These are phyloP conservation scores for Aristolochia californica DNA, from an alignment of 164 flowering plant species.

Conservation along the genomic window DNA sequence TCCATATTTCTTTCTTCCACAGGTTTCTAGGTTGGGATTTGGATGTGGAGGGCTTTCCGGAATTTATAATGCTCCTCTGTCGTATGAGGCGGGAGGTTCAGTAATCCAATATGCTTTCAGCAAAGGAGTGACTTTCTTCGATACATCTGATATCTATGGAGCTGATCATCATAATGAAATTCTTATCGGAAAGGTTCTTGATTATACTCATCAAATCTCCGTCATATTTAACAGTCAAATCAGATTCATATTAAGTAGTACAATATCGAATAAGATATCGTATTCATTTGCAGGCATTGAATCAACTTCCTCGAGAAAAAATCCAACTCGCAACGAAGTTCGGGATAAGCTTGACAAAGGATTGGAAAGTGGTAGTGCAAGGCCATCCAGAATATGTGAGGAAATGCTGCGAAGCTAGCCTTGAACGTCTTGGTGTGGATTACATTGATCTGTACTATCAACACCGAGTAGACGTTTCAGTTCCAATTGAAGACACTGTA, in stretches of 20 bases:
- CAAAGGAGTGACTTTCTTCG: slow-evolving; percentile 34
- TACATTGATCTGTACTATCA: slow-evolving; percentile 64
- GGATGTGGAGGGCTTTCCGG: slow-evolving; percentile 34
- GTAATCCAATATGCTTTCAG: slow-evolving; percentile 26
- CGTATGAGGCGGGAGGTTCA: slow-evolving; percentile 26
- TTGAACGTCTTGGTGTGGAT: slow-evolving; percentile 49
- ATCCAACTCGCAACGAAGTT: slow-evolving; percentile 18
- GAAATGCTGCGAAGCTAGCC: slow-evolving; percentile 55
- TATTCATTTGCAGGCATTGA: slow-evolving; percentile 13
- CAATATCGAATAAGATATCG: not conserved
- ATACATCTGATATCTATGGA: slow-evolving; percentile 32
- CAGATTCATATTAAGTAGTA: not conserved
- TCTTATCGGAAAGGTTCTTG: slow-evolving; percentile 9
- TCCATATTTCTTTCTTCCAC: not conserved
- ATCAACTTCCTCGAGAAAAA: slow-evolving; percentile 15
- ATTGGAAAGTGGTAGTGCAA: slow-evolving; percentile 9
- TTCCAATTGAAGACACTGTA: slow-evolving; percentile 69
- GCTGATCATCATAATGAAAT: slow-evolving; percentile 24
- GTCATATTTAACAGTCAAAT: not conserved
- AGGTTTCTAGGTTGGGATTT: slow-evolving; percentile 40
- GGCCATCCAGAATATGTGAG: slow-evolving; percentile 61
- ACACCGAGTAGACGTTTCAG: slow-evolving; percentile 45
- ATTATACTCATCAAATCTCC: not conserved
- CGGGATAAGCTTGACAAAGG: slow-evolving; percentile 1
- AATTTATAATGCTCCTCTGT: slow-evolving; percentile 19